Evolutionary conservation across 306 rosid genomes (phyloP).

Genomic region (Begonia peltatifolia): DNA sequence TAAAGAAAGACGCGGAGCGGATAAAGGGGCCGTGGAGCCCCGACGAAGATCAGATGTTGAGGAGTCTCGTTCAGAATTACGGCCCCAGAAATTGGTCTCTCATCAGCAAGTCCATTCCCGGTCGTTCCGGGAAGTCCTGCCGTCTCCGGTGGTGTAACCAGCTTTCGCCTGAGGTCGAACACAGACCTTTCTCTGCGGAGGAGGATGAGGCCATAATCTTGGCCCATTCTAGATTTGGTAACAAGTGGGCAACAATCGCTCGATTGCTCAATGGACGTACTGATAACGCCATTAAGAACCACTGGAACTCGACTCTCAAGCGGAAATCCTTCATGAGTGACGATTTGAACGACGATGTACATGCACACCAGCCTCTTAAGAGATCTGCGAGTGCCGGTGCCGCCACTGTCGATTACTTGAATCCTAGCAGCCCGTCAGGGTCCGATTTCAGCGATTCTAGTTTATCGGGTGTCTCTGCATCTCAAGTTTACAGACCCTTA

Average conservation of each 20-base stretch:
- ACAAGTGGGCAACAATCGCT: constrained; percentile 84
- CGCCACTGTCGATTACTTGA: constrained; percentile 14
- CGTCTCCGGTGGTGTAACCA: constrained; percentile 87
- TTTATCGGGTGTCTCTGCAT: constrained; percentile 20
- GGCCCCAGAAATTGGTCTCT: constrained; percentile 74
- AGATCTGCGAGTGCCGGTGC: constrained; percentile 60
- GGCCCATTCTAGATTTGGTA: constrained; percentile 55
- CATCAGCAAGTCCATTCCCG: constrained; percentile 69
- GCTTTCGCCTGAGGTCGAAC: constrained; percentile 77
- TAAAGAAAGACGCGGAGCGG: constrained; percentile 33
- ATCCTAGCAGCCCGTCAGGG: constrained; percentile 52
- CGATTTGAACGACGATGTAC: constrained; percentile 12
- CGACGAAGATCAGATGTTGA: constrained; percentile 58
- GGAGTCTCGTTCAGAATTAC: constrained; percentile 36
- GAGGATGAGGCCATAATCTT: constrained; percentile 48
- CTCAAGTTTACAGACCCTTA: constrained; percentile 16
- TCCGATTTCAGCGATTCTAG: constrained; percentile 69
- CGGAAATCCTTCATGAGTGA: constrained; percentile 42
- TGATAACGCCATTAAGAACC: constrained; percentile 80
- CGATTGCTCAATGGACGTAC: constrained; percentile 73
- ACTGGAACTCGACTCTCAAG: constrained; percentile 87
- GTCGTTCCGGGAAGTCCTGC: constrained; percentile 79
- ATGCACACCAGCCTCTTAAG: constrained; percentile 33
- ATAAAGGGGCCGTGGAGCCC: constrained; percentile 89
- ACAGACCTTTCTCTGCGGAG: constrained; percentile 48